These are phyloP conservation scores for Blastobotrys serpentis DNA, from an alignment of 1,139 yeast species.

Conservation along the genomic window DNA sequence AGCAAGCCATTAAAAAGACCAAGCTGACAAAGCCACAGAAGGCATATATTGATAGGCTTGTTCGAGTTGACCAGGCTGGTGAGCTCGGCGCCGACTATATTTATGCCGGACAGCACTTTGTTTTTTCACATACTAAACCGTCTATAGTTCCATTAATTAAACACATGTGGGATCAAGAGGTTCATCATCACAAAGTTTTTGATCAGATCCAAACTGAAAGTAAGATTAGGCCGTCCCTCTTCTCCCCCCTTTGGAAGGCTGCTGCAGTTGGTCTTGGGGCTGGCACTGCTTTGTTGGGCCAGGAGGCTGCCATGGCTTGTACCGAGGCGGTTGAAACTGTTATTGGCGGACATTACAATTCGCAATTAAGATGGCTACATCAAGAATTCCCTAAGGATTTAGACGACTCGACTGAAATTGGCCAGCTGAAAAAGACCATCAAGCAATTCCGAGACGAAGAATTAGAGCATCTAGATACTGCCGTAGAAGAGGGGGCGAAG, in stretches of 20 bases:
- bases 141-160: constrained; percentile 67
- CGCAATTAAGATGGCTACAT: constrained; percentile 71
- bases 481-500: constrained; percentile 86
- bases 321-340: constrained; percentile 99
- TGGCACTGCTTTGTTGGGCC: constrained; percentile 80
- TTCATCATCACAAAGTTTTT: constrained; percentile 84
- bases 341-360: constrained; percentile 93
- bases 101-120: constrained; percentile 85
- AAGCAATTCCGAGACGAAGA: constrained; percentile 90
- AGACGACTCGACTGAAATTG: constrained; percentile 51
- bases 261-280: constrained; percentile 89
- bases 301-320: constrained; percentile 99
- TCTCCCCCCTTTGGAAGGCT: constrained; percentile 90
- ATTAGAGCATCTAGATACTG: constrained; percentile 91
- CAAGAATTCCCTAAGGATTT: constrained; percentile 42
- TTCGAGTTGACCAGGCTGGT: constrained; percentile 97
- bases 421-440: constrained; percentile 58
- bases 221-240: constrained; percentile 83
- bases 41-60: constrained; percentile 70
- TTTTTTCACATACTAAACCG: constrained; percentile 59
- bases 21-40: constrained; percentile 34
- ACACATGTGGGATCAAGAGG: constrained; percentile 99
- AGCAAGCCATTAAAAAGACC: constrained; percentile 25
- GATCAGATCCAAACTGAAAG: constrained; percentile 70
- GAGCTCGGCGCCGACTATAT: constrained; percentile 97